A percentile compares a stretch with the other conserved stretches of the same genome.
phyloP scores from a whole-genome alignment of 2,329 filamentous ascomycete species.

The Pseudogymnoascus sp. region DNA sequence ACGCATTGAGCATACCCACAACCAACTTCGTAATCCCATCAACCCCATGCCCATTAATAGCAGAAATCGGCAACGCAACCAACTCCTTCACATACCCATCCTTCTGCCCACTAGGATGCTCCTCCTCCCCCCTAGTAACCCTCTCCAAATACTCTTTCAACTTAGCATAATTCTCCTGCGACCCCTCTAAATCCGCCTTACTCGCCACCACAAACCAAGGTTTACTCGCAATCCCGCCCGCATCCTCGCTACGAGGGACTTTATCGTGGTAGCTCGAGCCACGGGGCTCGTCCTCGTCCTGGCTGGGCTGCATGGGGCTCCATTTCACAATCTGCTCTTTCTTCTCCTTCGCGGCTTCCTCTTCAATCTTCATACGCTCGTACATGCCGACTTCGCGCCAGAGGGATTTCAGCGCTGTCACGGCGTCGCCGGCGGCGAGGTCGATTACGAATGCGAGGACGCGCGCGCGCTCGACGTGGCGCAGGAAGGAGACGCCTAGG shows the following conservation, averaged over 20 bases:
- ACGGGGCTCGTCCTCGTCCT: conserved; percentile 21
- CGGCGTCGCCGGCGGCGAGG: conserved; percentile 69
- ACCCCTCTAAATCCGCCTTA: conserved; percentile 77
- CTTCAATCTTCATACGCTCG: conserved; percentile 58
- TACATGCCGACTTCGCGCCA: conserved; percentile 91
- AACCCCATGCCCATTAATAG: conserved; percentile 79
- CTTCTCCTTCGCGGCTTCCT: conserved; percentile 57
- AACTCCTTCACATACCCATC: conserved; percentile 54
- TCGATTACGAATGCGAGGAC: conserved; percentile 93
- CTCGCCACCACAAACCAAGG: conserved; percentile 96
- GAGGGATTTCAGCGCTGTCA: conserved; percentile 68
- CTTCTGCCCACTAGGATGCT: conserved; percentile 65
- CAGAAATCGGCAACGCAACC: conserved; percentile 76
- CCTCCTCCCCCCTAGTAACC: conserved; percentile 53
- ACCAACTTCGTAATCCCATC: conserved; percentile 67
- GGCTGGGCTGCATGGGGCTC: conserved; percentile 42
- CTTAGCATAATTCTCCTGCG: conserved; percentile 66
- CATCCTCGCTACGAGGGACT: conserved; percentile 19
- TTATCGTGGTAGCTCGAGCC: conserved; percentile 16
- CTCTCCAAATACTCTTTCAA: conserved; percentile 64
- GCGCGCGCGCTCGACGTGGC: conserved; percentile 88
- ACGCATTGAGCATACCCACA: conserved; percentile 56
- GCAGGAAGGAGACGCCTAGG: conserved; percentile 81
- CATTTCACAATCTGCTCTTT: conserved; percentile 47
- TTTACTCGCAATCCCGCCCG: conserved; percentile 65